These are phyloP conservation scores for Adiantum capillusveneris DNA, from an alignment of 75 land plant species.

Conservation along the genomic window DNA sequence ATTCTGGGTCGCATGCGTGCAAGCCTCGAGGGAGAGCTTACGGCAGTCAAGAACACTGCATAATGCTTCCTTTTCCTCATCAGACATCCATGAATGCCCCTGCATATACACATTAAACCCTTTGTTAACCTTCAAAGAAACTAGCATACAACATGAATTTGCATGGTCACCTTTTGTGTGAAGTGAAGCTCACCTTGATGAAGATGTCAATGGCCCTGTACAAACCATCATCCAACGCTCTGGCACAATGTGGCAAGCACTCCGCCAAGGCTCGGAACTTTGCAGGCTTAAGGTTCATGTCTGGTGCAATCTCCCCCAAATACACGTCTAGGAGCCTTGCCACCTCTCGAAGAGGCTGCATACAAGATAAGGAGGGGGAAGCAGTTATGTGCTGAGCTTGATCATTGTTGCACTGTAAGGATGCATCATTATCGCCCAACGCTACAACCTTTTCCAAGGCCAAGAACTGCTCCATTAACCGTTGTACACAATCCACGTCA, in stretches of 20 bases:
- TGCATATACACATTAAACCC: neutral
- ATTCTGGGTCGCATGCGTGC: constrained; percentile 54
- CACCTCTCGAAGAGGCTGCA: constrained; percentile 29
- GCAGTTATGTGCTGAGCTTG: no score
- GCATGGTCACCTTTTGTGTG: no score
- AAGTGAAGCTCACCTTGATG: constrained; percentile 43
- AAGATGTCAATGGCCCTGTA: constrained; percentile 71
- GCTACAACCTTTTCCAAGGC: no score
- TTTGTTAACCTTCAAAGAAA: no score
- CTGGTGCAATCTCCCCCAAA: constrained; percentile 70
- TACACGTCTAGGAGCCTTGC: constrained; percentile 52
- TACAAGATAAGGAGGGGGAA: constrained; percentile 48
- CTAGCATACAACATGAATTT: no score
- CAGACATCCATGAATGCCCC: constrained; percentile 41
- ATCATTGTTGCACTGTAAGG: no score
- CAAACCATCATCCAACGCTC: constrained; percentile 51
- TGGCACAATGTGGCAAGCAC: constrained; percentile 49
- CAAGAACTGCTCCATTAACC: constrained; percentile 47
- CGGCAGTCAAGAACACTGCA: constrained; percentile 54
- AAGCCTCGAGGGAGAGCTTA: constrained; percentile 59
- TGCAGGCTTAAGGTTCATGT: constrained; percentile 43
- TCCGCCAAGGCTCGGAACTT: constrained; percentile 56
- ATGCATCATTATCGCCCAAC: no score
- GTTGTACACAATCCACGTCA: constrained; percentile 65
- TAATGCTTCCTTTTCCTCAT: constrained; percentile 52